Evolutionary conservation across 2,329 filamentous ascomycete species (phyloP), one percentile per base, ranked within the genome.

Genomic region (Knoxdaviesia proteae): DNA sequence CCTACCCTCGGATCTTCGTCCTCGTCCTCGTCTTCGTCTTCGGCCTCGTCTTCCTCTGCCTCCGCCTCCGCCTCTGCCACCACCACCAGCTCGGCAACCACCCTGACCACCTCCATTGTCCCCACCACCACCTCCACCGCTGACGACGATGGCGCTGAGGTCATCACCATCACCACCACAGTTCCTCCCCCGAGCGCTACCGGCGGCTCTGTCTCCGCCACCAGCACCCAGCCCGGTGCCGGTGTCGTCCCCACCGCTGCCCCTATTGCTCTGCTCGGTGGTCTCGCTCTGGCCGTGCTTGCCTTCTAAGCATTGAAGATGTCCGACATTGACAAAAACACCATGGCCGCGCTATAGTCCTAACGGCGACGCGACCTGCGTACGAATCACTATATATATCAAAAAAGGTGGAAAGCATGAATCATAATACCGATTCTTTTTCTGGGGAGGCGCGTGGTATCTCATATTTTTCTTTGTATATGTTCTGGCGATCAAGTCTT

Each of bases 61-160:
- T 9, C 39, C 31, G 29, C 42, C 32, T 9, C 42, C 30, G 38
- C 43, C 20, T 30, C 43, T 9, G 45, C 54, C 46, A 47, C 48
- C 42, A 47, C 47, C 46, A 42, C 49, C 47, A 47, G 58, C 52
- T 44, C 53, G 32, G 38, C 42, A 41, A 45, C 40, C 41, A 37
- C 43, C 36, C 55, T 53, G 50, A 45, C 50, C 46, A 53, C 54
- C 47, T 39, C 51, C 39, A 58, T 51, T 48, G 51, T 50, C 42
- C 49, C 52, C 41, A 45, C 51, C 34, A 54, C 51, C 47, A 48
- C 50, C 47, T 55, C 49, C 42, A 45, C 46, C 39, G 45, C 43
- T 35, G 43, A 46, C 41, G 41, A 43, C 45, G 40, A 42, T 32
- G 43, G 42, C 36, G 37, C 43, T 40, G 39, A 47, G 46, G 41